These are phyloP conservation scores for Fusarium sp. DNA, from an alignment of 2,329 filamentous ascomycete genomes.

Conservation along the genomic window DNA sequence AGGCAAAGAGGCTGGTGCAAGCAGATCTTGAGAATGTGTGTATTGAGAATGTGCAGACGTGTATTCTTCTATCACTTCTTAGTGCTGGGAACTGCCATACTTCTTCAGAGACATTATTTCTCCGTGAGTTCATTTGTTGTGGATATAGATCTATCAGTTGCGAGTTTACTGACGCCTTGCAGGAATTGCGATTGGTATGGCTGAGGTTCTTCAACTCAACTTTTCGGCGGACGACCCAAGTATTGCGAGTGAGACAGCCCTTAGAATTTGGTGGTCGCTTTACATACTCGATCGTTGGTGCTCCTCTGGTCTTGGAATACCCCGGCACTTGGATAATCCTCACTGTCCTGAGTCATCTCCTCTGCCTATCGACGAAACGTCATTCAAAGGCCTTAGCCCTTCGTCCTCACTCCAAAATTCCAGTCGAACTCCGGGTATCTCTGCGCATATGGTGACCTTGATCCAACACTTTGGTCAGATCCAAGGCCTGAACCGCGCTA, in stretches of 20 bases:
- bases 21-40: slow-evolving; percentile 11
- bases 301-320: neutral
- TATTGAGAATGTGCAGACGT: slow-evolving; percentile 1
- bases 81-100: neutral
- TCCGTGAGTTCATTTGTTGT: neutral
- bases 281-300: slow-evolving; percentile 9
- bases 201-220: slow-evolving; percentile 8
- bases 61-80: neutral
- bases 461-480: neutral
- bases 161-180: neutral
- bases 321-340: neutral
- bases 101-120: slow-evolving; percentile 3
- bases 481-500: neutral
- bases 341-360: neutral
- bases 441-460: neutral
- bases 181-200: slow-evolving; percentile 10
- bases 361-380: neutral
- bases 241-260: neutral
- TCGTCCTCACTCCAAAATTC: rapidly evolving
- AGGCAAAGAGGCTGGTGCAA: neutral
- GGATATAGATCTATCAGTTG: rapidly evolving
- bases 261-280: slow-evolving; percentile 5
- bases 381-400: neutral
- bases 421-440: neutral
- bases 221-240: neutral